Evolutionary conservation across 305 asterid species (phyloP).

Genomic region (Vinca major): DNA sequence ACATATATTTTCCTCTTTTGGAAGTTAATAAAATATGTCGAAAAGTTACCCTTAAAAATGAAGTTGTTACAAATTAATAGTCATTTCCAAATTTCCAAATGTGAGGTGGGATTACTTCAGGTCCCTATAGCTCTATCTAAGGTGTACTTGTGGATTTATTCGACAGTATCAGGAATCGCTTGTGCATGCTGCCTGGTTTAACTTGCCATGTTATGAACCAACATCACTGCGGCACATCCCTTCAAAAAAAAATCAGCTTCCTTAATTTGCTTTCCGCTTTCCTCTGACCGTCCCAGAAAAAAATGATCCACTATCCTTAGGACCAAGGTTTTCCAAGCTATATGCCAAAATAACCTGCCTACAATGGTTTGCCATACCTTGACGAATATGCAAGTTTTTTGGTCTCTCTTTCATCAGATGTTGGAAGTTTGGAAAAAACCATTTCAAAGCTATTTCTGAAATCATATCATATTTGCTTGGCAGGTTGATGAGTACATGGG

Average conservation of each 20-base stretch:
- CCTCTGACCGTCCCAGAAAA: too few species aligned
- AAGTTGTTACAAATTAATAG: not conserved
- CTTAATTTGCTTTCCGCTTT: not conserved
- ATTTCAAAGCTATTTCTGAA: not conserved
- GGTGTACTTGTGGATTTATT: not conserved
- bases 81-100: not conserved
- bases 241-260: not conserved
- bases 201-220: not conserved
- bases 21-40: not conserved
- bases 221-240: not conserved
- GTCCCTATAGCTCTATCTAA: too few species aligned
- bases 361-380: not conserved
- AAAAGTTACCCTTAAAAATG: not conserved
- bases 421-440: not conserved
- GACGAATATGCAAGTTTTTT: not conserved
- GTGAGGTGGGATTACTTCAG: not conserved
- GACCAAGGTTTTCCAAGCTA: not conserved
- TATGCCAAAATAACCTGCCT: not conserved
- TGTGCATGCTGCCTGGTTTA: constrained; percentile 1
- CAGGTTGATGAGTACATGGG: constrained; percentile 93
- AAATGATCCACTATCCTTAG: not conserved
- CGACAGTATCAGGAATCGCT: not conserved
- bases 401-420: not conserved
- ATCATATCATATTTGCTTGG: constrained; percentile 11
- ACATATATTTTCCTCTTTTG: too few species aligned